Conservation (phyloP, 75 land plant species). For the Sequoiadendron giganteum region DNA sequence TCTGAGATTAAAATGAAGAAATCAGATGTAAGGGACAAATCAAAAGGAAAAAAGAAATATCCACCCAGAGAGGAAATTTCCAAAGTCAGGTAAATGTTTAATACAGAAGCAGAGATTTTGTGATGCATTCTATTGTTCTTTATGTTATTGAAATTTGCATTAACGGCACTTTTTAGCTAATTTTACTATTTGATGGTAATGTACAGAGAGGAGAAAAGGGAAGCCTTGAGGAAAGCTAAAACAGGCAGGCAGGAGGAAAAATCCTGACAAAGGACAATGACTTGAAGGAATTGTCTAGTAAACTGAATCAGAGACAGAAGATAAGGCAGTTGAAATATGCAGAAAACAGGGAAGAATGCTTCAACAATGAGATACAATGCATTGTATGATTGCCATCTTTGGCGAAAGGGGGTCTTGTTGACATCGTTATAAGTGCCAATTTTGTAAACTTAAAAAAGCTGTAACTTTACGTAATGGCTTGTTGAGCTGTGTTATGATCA, state of each 20-base stretch:
- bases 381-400: not conserved
- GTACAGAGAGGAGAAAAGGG: slow-evolving; percentile 6
- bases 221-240: slow-evolving; percentile 9
- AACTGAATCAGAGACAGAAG: not conserved
- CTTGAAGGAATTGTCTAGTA: not conserved
- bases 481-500: not conserved
- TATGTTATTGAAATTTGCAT: not conserved
- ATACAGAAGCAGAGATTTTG: not conserved
- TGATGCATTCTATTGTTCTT: not conserved
- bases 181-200: not conserved
- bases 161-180: not conserved
- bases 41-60: slow-evolving; percentile 35
- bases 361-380: not conserved
- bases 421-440: not conserved
- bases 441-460: not conserved
- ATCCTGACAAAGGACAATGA: not conserved
- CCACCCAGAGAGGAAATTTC: slow-evolving; percentile 36
- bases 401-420: not conserved
- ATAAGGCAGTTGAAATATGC: not conserved
- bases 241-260: not conserved
- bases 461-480: not conserved
- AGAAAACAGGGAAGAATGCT: not conserved
- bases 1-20: slow-evolving; percentile 15
- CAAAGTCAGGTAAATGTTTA: slow-evolving; percentile 25
- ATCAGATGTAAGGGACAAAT: not conserved